Evolutionary conservation across 495 filamentous ascomycete species (phyloP).

Genomic region (Mytilinidion resinicola): DNA sequence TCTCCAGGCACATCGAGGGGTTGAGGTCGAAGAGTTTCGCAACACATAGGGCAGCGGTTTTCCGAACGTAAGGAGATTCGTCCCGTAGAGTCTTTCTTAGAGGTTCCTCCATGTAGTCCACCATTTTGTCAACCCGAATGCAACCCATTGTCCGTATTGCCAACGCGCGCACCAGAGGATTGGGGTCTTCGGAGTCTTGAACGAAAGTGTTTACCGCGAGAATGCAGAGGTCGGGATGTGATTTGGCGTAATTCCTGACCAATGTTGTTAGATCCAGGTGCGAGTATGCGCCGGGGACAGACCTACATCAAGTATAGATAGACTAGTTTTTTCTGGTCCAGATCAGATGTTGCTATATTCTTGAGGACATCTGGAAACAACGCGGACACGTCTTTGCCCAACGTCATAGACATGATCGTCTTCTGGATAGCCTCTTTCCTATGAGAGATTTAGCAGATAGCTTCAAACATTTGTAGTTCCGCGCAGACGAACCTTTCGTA

Average conservation of each 20-base stretch:
- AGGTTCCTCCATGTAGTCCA: constrained; percentile 99
- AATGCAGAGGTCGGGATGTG: constrained; percentile 97
- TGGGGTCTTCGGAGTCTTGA: constrained; percentile 98
- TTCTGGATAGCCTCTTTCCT: constrained; percentile 98
- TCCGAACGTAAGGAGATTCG: constrained; percentile 96
- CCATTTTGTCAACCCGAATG: constrained; percentile 98
- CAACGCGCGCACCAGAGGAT: constrained; percentile 87
- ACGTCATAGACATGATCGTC: constrained; percentile 99
- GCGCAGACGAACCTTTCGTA: constrained; percentile 66
- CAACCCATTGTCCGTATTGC: constrained; percentile 99
- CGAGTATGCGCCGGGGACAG: background rate
- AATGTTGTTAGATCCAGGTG: background rate
- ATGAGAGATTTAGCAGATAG: constrained; percentile 31
- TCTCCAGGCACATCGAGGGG: constrained; percentile 84
- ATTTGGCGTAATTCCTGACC: constrained; percentile 96
- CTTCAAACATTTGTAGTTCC: background rate
- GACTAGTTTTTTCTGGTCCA: constrained; percentile 99
- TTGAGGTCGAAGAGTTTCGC: constrained; percentile 97
- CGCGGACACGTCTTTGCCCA: constrained; percentile 96
- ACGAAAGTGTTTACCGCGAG: constrained; percentile 99
- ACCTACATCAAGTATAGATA: constrained; percentile 95
- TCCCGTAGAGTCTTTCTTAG: constrained; percentile 92
- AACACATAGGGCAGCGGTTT: constrained; percentile 96
- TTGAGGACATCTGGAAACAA: constrained; percentile 98
- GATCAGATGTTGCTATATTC: constrained; percentile 90